phyloP scores from a whole-genome alignment of 2,329 filamentous ascomycete species.

The Penicillium aurantiogriseum region DNA sequence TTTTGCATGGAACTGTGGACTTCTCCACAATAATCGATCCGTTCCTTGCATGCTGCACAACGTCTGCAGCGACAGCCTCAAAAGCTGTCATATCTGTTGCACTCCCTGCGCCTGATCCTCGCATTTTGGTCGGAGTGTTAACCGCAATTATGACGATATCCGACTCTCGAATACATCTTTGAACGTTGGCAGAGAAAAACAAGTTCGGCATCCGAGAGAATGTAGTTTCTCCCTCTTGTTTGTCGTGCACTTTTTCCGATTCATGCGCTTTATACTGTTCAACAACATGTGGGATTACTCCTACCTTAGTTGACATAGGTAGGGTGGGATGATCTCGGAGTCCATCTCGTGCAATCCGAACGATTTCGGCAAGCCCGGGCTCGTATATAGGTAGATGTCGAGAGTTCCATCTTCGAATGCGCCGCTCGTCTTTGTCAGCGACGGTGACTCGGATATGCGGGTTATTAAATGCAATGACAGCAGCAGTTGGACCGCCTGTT shows the following conservation, averaged over 20 bases:
- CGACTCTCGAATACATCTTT: conserved; percentile 61
- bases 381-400: conserved; percentile 27
- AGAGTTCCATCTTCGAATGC: conserved; percentile 30
- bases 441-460: conserved; percentile 28
- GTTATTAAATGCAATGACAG: conserved; percentile 29
- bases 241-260: not conserved
- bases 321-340: too few species aligned
- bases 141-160: conserved; percentile 74
- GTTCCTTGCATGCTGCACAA: conserved; percentile 64
- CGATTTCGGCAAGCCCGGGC: conserved; percentile 25
- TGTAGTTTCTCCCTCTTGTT: not conserved
- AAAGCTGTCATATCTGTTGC: conserved; percentile 71
- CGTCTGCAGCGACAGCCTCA: conserved; percentile 65
- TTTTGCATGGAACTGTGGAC: conserved; percentile 73
- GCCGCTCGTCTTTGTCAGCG: conserved; percentile 24
- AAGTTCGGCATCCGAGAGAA: conserved; percentile 56
- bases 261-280: not conserved
- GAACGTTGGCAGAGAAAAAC: conserved; percentile 69
- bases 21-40: conserved; percentile 78
- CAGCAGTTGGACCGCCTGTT: conserved; percentile 23
- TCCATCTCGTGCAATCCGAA: conserved; percentile 15
- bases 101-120: conserved; percentile 65
- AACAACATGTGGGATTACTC: not conserved
- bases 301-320: not conserved
- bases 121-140: conserved; percentile 74